phyloP scores from a whole-genome alignment of 306 rosid species.

The Prunus dulcis region DNA sequence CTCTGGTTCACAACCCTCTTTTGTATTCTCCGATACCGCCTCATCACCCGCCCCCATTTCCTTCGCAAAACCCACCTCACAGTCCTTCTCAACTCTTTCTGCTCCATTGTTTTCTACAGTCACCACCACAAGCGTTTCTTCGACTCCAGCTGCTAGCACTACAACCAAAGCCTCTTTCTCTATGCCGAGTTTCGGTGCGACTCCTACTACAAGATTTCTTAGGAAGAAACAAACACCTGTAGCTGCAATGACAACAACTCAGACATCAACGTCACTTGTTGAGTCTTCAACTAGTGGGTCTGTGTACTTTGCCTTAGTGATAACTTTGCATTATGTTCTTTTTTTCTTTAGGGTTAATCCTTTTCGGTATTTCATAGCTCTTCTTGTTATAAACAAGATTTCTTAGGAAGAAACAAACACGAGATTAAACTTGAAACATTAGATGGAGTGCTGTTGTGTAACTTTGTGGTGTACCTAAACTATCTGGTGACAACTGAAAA shows the following conservation, averaged over 20 bases:
- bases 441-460: not conserved
- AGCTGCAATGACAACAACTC: slow-evolving; percentile 48
- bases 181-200: slow-evolving; percentile 32
- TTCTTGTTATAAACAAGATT: not conserved
- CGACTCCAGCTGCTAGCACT: slow-evolving; percentile 25
- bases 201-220: slow-evolving; percentile 13
- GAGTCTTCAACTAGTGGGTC: slow-evolving; percentile 77
- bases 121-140: slow-evolving; percentile 47
- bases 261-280: slow-evolving; percentile 53
- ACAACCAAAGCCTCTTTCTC: slow-evolving; percentile 32
- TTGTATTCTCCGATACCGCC: slow-evolving; percentile 37
- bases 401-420: not conserved
- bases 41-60: slow-evolving; percentile 32
- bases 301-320: slow-evolving; percentile 19
- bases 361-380: not conserved
- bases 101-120: slow-evolving; percentile 51
- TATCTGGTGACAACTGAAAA: not conserved
- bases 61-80: slow-evolving; percentile 35
- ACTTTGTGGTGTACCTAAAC: not conserved
- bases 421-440: not conserved
- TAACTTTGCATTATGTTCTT: not conserved
- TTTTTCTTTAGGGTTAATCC: not conserved
- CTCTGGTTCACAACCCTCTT: slow-evolving; percentile 48
- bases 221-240: slow-evolving; percentile 22
- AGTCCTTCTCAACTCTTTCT: slow-evolving; percentile 39